Evolutionary conservation across 805 yeast genomes (phyloP).

Genomic region (Spathaspora arborariae): DNA sequence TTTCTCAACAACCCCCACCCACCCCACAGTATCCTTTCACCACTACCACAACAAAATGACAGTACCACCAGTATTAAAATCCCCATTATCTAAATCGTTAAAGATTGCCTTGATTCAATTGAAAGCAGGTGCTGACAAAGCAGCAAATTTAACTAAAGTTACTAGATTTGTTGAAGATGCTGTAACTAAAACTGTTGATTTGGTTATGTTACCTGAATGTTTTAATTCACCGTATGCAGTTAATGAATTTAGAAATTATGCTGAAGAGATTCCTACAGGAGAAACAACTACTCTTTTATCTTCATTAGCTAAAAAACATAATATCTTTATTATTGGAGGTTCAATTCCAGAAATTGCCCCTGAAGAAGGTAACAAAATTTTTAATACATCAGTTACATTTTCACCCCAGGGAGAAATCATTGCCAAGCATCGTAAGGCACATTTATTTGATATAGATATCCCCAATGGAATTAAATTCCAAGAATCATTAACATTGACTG

Average conservation of each 20-base stretch:
- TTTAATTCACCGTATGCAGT: constrained; percentile 95
- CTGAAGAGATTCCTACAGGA: constrained; percentile 81
- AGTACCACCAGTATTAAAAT: constrained; percentile 19
- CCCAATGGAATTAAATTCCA: constrained; percentile 87
- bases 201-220: constrained; percentile 90
- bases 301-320: constrained; percentile 58
- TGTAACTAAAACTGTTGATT: constrained; percentile 41
- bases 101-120: constrained; percentile 85
- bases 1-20: too few species aligned
- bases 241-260: constrained; percentile 78
- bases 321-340: constrained; percentile 78
- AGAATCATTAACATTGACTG: constrained; percentile 71
- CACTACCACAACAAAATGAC: not conserved
- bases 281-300: constrained; percentile 61
- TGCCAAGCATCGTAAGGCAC: constrained; percentile 85
- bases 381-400: constrained; percentile 79
- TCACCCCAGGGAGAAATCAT: constrained; percentile 68
- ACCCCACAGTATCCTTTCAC: not conserved
- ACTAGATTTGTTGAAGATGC: constrained; percentile 64
- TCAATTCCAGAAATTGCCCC: constrained; percentile 76
- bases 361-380: constrained; percentile 47
- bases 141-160: constrained; percentile 70
- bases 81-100: constrained; percentile 51
- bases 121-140: constrained; percentile 76
- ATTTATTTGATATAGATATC: constrained; percentile 87